These are phyloP conservation scores for Camellia lanceoleosa DNA, from an alignment of 148 eudicot species.

Conservation along the genomic window DNA sequence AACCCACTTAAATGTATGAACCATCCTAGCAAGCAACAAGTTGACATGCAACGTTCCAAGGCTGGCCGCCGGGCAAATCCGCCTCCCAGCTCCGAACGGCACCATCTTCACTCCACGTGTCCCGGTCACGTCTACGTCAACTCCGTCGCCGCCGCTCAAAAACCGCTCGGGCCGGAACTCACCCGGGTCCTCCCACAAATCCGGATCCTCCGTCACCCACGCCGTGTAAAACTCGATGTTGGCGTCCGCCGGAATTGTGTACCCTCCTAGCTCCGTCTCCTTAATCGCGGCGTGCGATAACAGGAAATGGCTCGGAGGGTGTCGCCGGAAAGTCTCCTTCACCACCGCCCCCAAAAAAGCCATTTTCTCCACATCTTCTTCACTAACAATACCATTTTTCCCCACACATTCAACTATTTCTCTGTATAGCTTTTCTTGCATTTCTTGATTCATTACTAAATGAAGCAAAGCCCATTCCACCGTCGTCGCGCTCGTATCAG, in stretches of 20 bases:
- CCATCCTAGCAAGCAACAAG: conserved; percentile 77
- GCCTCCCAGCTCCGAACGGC: conserved; percentile 87
- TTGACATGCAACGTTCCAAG: conserved; percentile 66
- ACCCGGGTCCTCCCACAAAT: conserved; percentile 59
- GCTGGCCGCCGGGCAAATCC: conserved; percentile 91
- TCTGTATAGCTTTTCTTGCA: conserved; percentile 71
- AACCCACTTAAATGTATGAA: conserved; percentile 77
- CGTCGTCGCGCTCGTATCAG: conserved; percentile 84
- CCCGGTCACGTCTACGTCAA: conserved; percentile 79
- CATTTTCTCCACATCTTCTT: conserved; percentile 68
- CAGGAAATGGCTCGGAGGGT: conserved; percentile 92
- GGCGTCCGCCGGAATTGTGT: conserved; percentile 60
- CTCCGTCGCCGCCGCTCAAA: conserved; percentile 73
- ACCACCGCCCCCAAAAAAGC: conserved; percentile 62
- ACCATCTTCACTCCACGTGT: conserved; percentile 61
- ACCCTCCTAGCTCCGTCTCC: conserved; percentile 74
- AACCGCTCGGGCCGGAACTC: conserved; percentile 80
- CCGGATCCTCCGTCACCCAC: conserved; percentile 79
- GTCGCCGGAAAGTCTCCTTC: conserved; percentile 83
- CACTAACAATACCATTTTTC: conserved; percentile 40
- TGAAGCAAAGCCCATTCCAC: conserved; percentile 89
- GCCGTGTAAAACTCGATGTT: conserved; percentile 91
- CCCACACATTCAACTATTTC: conserved; percentile 60
- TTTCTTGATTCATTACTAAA: conserved; percentile 65
- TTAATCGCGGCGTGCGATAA: conserved; percentile 63